Evolutionary conservation across 352 stramenopile species (phyloP), one percentile per base, ranked within the genome.

Genomic region (Phytophthora agathidicida): DNA sequence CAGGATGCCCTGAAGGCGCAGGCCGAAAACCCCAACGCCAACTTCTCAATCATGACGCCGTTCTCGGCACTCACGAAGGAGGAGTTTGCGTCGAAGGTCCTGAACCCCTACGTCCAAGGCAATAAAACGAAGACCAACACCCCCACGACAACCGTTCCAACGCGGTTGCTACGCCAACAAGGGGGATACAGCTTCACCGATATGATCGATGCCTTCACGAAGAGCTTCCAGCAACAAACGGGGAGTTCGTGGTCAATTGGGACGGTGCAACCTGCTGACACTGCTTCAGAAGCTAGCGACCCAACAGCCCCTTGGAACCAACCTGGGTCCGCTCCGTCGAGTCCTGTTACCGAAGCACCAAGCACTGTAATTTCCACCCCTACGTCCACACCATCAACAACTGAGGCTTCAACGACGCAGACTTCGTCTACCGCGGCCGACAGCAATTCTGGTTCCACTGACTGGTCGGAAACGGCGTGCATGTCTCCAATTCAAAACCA

Each of bases 401-500:
- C n/a, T n/a, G n/a, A n/a, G n/a, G n/a, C n/a, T n/a, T n/a, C n/a
- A n/a, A n/a, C n/a, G n/a, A n/a, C n/a, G n/a, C n/a, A 37, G 45
- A 48, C 39, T 22, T 47, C 51, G 32, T 43, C 60, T 6, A 53
- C 20, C n/a, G 41, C 45, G 2, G 10, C 30, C 38, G 3, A 62
- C 51, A 8, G 28, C 19, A 36, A 27, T 37, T 11, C 49, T 37
- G 27, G 49, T 51, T 16, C 50, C 50, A 19, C 22, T 43, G 20
- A 54, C 27, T 79, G 70, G 76, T 75, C 74, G 17, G 41, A 57
- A n/a, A 65, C 71, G 16, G 41, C 44, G 14, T 81, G 67, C 30
- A 72, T 86, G 27, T 75, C 65, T 3, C 43, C 47, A 0, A 42
- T 99, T 7, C 98, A 98, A 57, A 97, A 99, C 70, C 97, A 99